Evolutionary conservation across 1,139 yeast species (phyloP).

Genomic region (Nakaseomyces delphensis): DNA sequence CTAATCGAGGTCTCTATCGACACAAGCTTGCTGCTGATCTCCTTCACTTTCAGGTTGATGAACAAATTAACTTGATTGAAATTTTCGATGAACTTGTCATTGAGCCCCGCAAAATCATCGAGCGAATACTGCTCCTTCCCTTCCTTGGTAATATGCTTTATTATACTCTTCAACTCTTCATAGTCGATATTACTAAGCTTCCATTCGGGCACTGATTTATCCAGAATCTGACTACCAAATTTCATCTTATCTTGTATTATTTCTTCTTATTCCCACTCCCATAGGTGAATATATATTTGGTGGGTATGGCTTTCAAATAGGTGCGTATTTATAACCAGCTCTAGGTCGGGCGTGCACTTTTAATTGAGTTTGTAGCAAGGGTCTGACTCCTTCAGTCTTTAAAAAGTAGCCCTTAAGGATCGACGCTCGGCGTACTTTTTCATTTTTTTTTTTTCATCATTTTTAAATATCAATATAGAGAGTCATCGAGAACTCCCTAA

Average conservation of each 20-base stretch:
- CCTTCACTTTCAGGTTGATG: conserved; percentile 26
- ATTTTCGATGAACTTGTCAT: conserved; percentile 32
- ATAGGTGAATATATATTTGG: too few species aligned
- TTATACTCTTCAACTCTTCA: conserved; percentile 58
- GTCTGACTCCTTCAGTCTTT: too few species aligned
- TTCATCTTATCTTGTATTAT: conserved; percentile 57
- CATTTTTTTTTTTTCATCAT: too few species aligned
- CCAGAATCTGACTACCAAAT: conserved; percentile 68
- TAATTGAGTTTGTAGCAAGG: too few species aligned
- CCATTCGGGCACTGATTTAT: conserved; percentile 85
- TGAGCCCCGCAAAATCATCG: conserved; percentile 20
- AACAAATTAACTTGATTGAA: conserved; percentile 27
- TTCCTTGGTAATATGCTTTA: conserved; percentile 38
- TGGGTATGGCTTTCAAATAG: too few species aligned
- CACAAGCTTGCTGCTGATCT: conserved; percentile 23
- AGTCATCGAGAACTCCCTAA: too few species aligned
- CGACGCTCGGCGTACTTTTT: too few species aligned
- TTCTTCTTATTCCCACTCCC: too few species aligned
- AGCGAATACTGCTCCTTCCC: not conserved
- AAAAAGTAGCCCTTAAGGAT: too few species aligned
- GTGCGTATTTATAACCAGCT: too few species aligned
- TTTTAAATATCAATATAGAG: too few species aligned
- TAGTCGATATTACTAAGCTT: conserved; percentile 73
- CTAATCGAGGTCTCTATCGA: conserved; percentile 23
- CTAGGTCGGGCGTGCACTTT: too few species aligned